A percentile compares a stretch with the other conserved stretches of the same genome.
phyloP scores from a whole-genome alignment of 257 asterid genomes.

The Primulina huaijiensis region DNA sequence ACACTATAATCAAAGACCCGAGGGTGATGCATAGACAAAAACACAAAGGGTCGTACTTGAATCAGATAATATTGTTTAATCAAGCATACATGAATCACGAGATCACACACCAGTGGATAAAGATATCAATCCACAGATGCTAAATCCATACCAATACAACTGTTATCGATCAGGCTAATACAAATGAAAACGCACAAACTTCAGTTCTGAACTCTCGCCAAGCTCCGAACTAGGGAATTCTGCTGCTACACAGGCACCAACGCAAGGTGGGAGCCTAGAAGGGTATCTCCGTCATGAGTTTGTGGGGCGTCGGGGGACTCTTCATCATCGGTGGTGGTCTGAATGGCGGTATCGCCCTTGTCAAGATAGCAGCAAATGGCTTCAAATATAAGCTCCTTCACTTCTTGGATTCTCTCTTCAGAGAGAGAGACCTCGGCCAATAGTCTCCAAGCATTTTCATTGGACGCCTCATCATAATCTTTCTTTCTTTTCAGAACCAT shows the following conservation, averaged over 20 bases:
- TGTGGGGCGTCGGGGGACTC: conserved; percentile 38
- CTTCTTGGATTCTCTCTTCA: conserved; percentile 83
- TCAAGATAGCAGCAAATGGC: conserved; percentile 44
- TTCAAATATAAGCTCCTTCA: conserved; percentile 77
- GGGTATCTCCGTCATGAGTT: conserved; percentile 60
- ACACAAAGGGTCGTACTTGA: not conserved
- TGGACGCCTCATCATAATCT: conserved; percentile 83
- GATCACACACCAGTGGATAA: conserved; percentile 1
- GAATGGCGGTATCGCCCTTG: conserved; percentile 22
- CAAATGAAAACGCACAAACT: not conserved
- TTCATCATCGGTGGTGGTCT: conserved; percentile 24
- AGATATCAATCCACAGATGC: not conserved
- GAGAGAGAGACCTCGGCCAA: conserved; percentile 94
- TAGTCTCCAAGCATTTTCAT: conserved; percentile 88
- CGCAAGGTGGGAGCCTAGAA: conserved; percentile 48
- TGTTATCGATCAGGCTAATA: conserved; percentile 36
- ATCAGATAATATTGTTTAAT: not conserved
- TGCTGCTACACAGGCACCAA: conserved; percentile 56
- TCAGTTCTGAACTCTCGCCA: no score
- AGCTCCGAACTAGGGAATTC: no score
- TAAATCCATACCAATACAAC: conserved; percentile 15
- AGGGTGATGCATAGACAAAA: not conserved
- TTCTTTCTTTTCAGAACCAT: conserved; percentile 86
- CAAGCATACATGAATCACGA: no score
- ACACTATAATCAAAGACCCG: no score